Evolutionary conservation across 495 filamentous ascomycete species (phyloP).

Genomic region (Neurospora intermedia): DNA sequence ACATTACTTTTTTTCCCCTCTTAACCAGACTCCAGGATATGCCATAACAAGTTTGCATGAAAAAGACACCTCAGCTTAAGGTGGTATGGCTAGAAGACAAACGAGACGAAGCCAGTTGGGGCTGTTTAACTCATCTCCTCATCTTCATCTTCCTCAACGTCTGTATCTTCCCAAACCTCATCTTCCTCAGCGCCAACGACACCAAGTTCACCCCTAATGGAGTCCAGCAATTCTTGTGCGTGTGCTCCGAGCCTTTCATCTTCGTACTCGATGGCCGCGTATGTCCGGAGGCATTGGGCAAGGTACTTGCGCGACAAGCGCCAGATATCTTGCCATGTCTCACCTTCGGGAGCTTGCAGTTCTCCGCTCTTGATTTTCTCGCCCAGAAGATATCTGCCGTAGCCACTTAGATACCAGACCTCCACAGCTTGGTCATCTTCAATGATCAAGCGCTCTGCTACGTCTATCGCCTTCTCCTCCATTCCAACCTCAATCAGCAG

Average conservation of each 20-base stretch:
- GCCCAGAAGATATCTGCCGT: slow-evolving; percentile 70
- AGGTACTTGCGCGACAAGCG: slow-evolving; percentile 52
- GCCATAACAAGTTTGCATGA: slow-evolving; percentile 4
- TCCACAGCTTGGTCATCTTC: slow-evolving; percentile 94
- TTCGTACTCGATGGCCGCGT: slow-evolving; percentile 54
- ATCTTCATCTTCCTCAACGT: slow-evolving; percentile 37
- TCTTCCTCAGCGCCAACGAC: slow-evolving; percentile 34
- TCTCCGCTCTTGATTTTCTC: slow-evolving; percentile 46
- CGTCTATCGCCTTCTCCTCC: slow-evolving; percentile 73
- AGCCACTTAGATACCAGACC: slow-evolving; percentile 93
- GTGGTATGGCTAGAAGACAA: neutral
- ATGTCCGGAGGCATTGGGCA: slow-evolving; percentile 48
- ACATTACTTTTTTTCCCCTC: slow-evolving; percentile 8
- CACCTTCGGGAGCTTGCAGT: slow-evolving; percentile 19
- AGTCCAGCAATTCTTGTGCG: slow-evolving; percentile 46
- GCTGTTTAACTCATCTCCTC: slow-evolving; percentile 17
- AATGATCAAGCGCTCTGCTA: slow-evolving; percentile 67
- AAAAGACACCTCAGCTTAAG: slow-evolving; percentile 1
- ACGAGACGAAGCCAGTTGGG: neutral
- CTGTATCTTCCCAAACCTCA: slow-evolving; percentile 38
- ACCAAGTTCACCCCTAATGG: slow-evolving; percentile 45
- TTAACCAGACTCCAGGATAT: slow-evolving; percentile 12
- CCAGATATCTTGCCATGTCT: slow-evolving; percentile 38
- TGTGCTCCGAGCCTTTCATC: slow-evolving; percentile 60
- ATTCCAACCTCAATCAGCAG: slow-evolving; percentile 83